Evolutionary conservation across 768 basidiomycete species (phyloP).

Genomic region (Pleurotus eryngii): DNA sequence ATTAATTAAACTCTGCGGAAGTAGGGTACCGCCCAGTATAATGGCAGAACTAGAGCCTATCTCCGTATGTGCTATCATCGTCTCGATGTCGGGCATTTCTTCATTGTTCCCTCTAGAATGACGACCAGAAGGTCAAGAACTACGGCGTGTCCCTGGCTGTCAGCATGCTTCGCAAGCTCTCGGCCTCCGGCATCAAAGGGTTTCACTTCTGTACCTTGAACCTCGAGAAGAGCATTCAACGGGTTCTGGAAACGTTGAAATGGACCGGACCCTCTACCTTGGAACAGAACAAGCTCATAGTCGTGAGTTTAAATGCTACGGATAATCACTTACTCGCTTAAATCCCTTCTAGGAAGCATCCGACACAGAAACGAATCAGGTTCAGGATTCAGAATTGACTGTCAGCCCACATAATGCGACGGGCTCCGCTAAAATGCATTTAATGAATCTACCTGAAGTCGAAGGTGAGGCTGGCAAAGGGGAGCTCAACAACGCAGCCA

Average conservation of each 20-base stretch:
- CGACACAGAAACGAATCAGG: conserved; percentile 25
- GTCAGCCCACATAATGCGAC: conserved; percentile 68
- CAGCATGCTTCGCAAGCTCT: conserved; percentile 67
- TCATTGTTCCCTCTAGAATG: conserved; percentile 50
- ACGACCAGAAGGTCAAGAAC: conserved; percentile 92
- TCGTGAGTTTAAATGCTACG: conserved; percentile 32
- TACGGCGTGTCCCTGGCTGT: conserved; percentile 89
- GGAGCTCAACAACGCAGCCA: conserved; percentile 71
- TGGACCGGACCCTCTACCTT: conserved; percentile 56
- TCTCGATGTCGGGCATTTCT: neutral
- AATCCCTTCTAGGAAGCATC: conserved; percentile 35
- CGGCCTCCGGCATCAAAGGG: conserved; percentile 57
- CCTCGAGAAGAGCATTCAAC: conserved; percentile 91
- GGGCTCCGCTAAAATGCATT: conserved; percentile 52
- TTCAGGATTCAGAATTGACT: conserved; percentile 32
- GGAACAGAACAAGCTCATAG: conserved; percentile 63
- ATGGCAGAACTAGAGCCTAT: conserved; percentile 70
- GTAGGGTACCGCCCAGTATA: conserved; percentile 66
- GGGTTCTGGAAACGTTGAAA: conserved; percentile 73
- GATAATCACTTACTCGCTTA: neutral
- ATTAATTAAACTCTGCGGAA: conserved; percentile 85
- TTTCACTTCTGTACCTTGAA: conserved; percentile 97
- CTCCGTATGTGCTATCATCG: conserved; percentile 46
- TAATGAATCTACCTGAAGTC: conserved; percentile 45
- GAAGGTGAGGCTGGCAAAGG: conserved; percentile 64